Conservation (phyloP, 495 filamentous ascomycete species). For the Monascus purpureus region DNA sequence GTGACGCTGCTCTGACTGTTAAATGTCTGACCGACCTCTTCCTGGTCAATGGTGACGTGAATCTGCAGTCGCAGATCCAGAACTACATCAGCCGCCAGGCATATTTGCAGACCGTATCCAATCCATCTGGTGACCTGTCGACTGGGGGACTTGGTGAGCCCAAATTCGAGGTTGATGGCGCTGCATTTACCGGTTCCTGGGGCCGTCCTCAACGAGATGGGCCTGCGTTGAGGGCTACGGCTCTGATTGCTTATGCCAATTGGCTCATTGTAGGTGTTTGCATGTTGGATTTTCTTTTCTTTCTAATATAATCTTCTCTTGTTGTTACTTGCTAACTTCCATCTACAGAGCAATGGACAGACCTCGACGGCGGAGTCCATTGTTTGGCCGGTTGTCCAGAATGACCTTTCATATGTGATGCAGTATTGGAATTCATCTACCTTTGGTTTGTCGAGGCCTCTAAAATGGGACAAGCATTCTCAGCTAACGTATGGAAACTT, state of each 20-base stretch:
- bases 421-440: conserved; percentile 47
- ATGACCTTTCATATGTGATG: conserved; percentile 47
- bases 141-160: conserved; percentile 46
- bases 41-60: conserved; percentile 19
- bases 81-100: conserved; percentile 41
- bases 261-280: conserved; percentile 13
- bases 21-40: conserved; percentile 41
- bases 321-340: neutral
- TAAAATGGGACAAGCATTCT: too few species aligned
- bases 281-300: too few species aligned
- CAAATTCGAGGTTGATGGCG: conserved; percentile 41
- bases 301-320: neutral
- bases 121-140: conserved; percentile 38
- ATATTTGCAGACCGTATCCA: conserved; percentile 36
- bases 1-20: conserved; percentile 42
- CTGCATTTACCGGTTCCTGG: conserved; percentile 42
- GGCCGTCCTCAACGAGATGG: conserved; percentile 51
- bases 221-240: conserved; percentile 28
- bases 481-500: too few species aligned
- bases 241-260: conserved; percentile 22
- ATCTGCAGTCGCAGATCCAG: conserved; percentile 29
- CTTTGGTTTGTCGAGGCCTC: conserved; percentile 13
- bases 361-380: conserved; percentile 16
- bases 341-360: conserved; percentile 23
- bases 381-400: conserved; percentile 40